phyloP scores from a whole-genome alignment of 2,329 filamentous ascomycete species.

The Colletotrichum theobromicola region DNA sequence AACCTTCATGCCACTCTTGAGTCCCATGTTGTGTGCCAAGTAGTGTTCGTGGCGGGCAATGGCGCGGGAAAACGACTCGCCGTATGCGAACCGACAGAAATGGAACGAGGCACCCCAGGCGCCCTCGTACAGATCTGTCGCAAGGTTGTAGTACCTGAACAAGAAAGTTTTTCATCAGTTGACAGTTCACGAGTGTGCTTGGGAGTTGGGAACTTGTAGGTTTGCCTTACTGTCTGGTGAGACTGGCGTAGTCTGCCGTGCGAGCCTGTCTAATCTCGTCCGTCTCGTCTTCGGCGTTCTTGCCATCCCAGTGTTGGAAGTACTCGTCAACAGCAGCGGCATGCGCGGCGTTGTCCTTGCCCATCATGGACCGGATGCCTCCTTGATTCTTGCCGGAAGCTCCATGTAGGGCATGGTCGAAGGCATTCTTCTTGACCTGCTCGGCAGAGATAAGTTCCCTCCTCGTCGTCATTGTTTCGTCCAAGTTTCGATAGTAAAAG shows the following conservation, averaged over 20 bases:
- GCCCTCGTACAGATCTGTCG: constrained; percentile 91
- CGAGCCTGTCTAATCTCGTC: constrained; percentile 72
- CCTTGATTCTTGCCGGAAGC: constrained; percentile 57
- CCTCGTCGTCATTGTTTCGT: not conserved
- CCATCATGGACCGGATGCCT: constrained; percentile 80
- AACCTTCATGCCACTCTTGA: constrained; percentile 82
- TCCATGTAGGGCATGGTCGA: not conserved
- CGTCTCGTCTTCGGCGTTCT: constrained; percentile 76
- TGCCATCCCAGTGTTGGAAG: constrained; percentile 92
- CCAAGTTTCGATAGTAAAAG: not conserved
- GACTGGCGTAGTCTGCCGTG: constrained; percentile 82
- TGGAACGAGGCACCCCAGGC: constrained; percentile 94
- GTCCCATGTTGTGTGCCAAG: constrained; percentile 82
- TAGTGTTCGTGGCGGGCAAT: constrained; percentile 96
- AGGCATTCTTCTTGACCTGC: not conserved
- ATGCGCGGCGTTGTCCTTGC: constrained; percentile 75
- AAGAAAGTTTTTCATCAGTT: not conserved
- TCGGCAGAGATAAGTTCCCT: not conserved
- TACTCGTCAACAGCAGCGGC: constrained; percentile 84
- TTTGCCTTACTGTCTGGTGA: constrained; percentile 78
- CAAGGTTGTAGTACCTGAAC: constrained; percentile 85
- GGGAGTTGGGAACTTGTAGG: not conserved
- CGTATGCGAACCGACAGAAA: constrained; percentile 88
- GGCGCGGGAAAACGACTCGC: constrained; percentile 84
- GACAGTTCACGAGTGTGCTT: not conserved